Percentiles rank a stretch among this genome's conserved stretches.
Evolutionary conservation across 1,284 basidiomycete genomes (phyloP).

Genomic region (Malassezia equina): DNA sequence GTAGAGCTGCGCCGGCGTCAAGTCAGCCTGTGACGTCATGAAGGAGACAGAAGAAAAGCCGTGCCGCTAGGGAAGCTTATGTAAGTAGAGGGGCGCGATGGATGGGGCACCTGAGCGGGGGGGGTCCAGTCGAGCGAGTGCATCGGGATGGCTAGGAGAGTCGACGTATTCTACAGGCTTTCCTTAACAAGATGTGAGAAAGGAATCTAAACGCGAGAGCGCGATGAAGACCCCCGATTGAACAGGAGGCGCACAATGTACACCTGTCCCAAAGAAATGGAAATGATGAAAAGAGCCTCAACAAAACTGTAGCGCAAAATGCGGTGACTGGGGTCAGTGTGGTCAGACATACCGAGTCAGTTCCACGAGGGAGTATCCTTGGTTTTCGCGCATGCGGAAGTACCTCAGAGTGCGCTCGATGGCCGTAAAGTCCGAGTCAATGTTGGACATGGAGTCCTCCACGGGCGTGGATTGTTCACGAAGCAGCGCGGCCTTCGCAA

Average conservation of each 20-base stretch:
- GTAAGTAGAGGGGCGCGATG: background rate
- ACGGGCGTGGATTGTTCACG: slow-evolving; percentile 41
- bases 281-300: slow-evolving; percentile 34
- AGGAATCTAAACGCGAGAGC: slow-evolving; percentile 34
- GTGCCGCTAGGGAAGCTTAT: background rate
- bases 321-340: slow-evolving; percentile 14
- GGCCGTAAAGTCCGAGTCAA: slow-evolving; percentile 28
- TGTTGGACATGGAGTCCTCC: slow-evolving; percentile 33
- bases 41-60: background rate
- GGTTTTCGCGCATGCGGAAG: slow-evolving; percentile 44
- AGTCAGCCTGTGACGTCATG: background rate
- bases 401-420: slow-evolving; percentile 40
- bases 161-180: background rate
- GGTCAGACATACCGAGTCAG: slow-evolving; percentile 25
- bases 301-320: slow-evolving; percentile 44
- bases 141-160: background rate
- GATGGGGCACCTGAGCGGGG: background rate
- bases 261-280: slow-evolving; percentile 39
- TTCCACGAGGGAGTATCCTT: slow-evolving; percentile 39
- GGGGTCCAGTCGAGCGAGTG: background rate
- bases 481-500: slow-evolving; percentile 27
- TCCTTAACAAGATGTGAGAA: background rate
- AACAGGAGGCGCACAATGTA: slow-evolving; percentile 38
- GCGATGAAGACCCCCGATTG: slow-evolving; percentile 25
- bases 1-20: slow-evolving; percentile 59